These are phyloP conservation scores for Schwanniomyces yamadae DNA, from an alignment of 805 yeast species.

Conservation along the genomic window DNA sequence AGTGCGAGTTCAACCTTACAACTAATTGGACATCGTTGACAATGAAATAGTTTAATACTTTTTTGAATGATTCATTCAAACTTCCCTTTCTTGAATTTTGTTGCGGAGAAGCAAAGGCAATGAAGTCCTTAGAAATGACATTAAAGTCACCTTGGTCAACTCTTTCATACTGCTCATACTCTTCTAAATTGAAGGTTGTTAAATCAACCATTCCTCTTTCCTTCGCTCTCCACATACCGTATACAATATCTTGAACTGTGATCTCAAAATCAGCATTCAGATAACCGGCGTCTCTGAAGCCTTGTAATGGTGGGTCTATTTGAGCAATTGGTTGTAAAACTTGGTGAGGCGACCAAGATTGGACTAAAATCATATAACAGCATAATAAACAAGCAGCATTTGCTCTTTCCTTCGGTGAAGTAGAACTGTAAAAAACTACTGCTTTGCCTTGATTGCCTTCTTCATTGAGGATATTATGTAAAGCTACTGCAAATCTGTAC, in stretches of 20 bases:
- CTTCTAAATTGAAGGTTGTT: constrained; percentile 84
- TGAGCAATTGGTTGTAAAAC: constrained; percentile 93
- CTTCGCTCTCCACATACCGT: constrained; percentile 97
- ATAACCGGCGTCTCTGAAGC: constrained; percentile 96
- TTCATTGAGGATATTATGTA: constrained; percentile 89
- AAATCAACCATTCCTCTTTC: constrained; percentile 86
- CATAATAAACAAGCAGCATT: constrained; percentile 94
- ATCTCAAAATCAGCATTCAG: constrained; percentile 92
- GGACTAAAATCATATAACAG: constrained; percentile 92
- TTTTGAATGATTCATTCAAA: constrained; percentile 72
- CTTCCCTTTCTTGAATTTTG: constrained; percentile 43
- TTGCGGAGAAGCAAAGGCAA: constrained; percentile 97
- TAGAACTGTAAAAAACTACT: constrained; percentile 83
- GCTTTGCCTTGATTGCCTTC: constrained; percentile 82
- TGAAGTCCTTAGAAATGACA: constrained; percentile 85
- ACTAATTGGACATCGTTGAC: constrained; percentile 79
- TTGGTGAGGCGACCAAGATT: constrained; percentile 98
- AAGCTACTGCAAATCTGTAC: constrained; percentile 90
- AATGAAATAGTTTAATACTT: constrained; percentile 76
- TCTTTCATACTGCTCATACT: constrained; percentile 89
- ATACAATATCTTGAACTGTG: constrained; percentile 91
- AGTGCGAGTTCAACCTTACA: constrained; percentile 87
- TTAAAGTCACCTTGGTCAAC: constrained; percentile 98
- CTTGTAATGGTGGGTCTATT: constrained; percentile 88
- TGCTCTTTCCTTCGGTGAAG: constrained; percentile 77